Conservation (phyloP, 2,329 filamentous ascomycete species). For the Botrytis galanthina region DNA sequence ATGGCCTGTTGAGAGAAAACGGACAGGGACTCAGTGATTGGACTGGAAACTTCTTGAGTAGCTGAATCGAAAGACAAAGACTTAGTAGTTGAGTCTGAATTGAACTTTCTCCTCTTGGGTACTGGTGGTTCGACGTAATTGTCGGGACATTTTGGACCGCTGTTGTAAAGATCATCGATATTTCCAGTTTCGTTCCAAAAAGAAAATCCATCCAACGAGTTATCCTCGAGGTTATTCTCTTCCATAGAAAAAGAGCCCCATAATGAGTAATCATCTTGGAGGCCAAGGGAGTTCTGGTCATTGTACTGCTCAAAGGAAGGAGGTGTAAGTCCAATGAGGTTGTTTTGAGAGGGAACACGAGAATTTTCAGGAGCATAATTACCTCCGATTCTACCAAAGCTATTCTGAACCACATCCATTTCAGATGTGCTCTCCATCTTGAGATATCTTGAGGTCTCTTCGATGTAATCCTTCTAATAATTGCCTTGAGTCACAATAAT, state of each 20-base stretch:
- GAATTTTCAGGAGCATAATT: conserved; percentile 22
- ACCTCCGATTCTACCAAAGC: conserved; percentile 17
- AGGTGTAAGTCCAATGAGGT: conserved; percentile 22
- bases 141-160: not conserved
- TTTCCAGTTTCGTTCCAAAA: not conserved
- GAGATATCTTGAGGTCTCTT: conserved; percentile 21
- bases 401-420: not conserved
- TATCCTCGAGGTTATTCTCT: not conserved
- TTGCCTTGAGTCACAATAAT: conserved; percentile 6
- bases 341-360: conserved; percentile 5
- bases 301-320: conserved; percentile 21
- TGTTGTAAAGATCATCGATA: not conserved
- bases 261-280: conserved; percentile 4
- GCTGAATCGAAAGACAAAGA: not conserved
- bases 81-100: not conserved
- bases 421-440: conserved; percentile 11
- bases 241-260: not conserved
- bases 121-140: not conserved
- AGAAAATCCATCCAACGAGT: not conserved
- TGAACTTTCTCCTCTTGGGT: conserved; percentile 5
- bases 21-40: not conserved
- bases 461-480: not conserved
- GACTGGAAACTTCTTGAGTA: not conserved
- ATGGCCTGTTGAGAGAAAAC: conserved; percentile 5
- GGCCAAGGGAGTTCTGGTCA: conserved; percentile 5